Conservation (phyloP, 352 stramenopile genomes). For the Phytophthora tentaculata region DNA sequence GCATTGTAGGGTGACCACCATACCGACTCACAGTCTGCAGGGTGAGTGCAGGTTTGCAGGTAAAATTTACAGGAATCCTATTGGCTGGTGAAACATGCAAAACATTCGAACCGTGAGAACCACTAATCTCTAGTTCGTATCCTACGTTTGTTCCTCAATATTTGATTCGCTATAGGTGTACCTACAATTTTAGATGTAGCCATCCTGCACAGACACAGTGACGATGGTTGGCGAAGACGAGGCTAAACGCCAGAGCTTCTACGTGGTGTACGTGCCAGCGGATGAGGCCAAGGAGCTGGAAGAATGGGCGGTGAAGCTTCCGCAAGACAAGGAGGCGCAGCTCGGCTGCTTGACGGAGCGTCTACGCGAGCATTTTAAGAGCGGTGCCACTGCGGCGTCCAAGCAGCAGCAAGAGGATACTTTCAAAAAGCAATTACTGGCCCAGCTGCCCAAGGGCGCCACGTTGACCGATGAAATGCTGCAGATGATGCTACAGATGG, state of each 20-base stretch:
- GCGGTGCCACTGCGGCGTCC: conserved; percentile 36
- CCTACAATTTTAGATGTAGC: too few relatives aligned
- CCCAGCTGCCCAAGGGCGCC: conserved; percentile 69
- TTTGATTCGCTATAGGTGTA: too few relatives aligned
- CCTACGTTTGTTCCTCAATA: too few relatives aligned
- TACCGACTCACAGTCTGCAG: too few relatives aligned
- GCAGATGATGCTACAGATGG: conserved; percentile 90
- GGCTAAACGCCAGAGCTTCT: conserved; percentile 63
- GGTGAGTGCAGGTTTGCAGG: too few relatives aligned
- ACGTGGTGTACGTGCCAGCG: conserved; percentile 71
- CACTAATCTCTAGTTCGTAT: too few relatives aligned
- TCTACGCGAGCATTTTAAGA: conserved; percentile 81
- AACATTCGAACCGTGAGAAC: too few relatives aligned
- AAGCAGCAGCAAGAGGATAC: conserved; percentile 68
- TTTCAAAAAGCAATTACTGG: conserved; percentile 84
- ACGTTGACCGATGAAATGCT: conserved; percentile 78
- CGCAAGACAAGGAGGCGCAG: conserved; percentile 79
- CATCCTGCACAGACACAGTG: too few relatives aligned
- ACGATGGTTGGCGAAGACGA: conserved; percentile 68
- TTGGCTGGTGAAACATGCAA: too few relatives aligned
- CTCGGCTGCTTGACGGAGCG: conserved; percentile 85
- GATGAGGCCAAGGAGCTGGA: conserved; percentile 63
- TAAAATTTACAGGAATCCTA: too few relatives aligned
- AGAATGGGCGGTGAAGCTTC: conserved; percentile 75
- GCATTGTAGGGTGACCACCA: too few relatives aligned